Percentiles rank a stretch among this genome's conserved stretches.
phyloP scores from a whole-genome alignment of 1,284 basidiomycete species.

The Malassezia vespertilionis region DNA sequence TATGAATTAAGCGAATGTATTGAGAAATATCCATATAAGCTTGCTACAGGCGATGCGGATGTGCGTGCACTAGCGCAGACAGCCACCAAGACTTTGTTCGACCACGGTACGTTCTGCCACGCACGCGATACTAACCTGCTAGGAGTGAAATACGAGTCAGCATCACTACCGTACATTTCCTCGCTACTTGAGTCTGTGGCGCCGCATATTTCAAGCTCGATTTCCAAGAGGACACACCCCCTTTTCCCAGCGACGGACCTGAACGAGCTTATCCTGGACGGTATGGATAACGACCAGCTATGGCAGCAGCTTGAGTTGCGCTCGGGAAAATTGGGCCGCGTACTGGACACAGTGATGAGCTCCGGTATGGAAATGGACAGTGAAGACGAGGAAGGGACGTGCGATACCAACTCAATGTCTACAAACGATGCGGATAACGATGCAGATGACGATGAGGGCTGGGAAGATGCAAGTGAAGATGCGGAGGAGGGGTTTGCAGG shows the following conservation, averaged over 20 bases:
- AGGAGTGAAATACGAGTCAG: slow-evolving; percentile 10
- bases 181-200: slow-evolving; percentile 10
- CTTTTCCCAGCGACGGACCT: slow-evolving; percentile 63
- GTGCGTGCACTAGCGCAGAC: background rate
- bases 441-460: slow-evolving; percentile 33
- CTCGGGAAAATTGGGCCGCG: slow-evolving; percentile 22
- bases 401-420: too few species aligned
- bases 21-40: background rate
- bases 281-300: slow-evolving; percentile 75
- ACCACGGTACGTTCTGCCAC: slow-evolving; percentile 11
- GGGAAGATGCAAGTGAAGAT: slow-evolving; percentile 29
- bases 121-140: background rate
- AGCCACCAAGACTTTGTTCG: slow-evolving; percentile 14
- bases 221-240: slow-evolving; percentile 30
- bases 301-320: slow-evolving; percentile 59
- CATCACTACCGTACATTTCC: slow-evolving; percentile 12
- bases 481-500: slow-evolving; percentile 29
- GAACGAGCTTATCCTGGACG: slow-evolving; percentile 63
- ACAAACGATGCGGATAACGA: slow-evolving; percentile 15
- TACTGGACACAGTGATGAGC: slow-evolving; percentile 46
- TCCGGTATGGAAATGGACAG: slow-evolving; percentile 21
- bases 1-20: background rate
- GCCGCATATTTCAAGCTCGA: slow-evolving; percentile 23
- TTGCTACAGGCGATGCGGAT: slow-evolving; percentile 2
- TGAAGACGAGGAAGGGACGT: slow-evolving; percentile 31